Base-by-base conservation (phyloP, 495 filamentous ascomycete species). In the Evernia prunastri region DNA sequence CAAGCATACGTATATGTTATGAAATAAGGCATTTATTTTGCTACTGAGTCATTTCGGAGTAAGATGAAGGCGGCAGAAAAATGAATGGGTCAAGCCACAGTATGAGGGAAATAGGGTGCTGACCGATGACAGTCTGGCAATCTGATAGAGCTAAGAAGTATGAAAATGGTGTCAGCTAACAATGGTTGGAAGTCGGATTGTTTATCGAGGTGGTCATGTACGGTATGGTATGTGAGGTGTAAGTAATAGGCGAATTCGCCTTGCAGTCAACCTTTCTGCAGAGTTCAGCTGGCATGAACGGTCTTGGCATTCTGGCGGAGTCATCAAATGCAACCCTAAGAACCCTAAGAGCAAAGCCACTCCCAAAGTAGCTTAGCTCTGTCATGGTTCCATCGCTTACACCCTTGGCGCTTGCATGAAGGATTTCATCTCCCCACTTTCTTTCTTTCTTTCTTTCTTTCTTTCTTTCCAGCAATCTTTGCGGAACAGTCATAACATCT, bases 281-380 rank as follows among this genome's bases (percentile, higher is more conserved):
- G 33, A 37, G 3, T 58, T 37, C 56, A 58, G 56, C 56, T 58
- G 56, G 1, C 0, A 39, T 58, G 54, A 29, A 9, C 17, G 0
- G 17, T 58, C 56, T 58, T 58, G 56, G 56, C 56, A 59, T 59
- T 25, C 3, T 29, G 6, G 1, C 56, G 56, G 35, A 59, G 56
- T 40, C 56, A 40, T 15, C 13, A 0, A 13, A 51, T 51, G 3
- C n/a, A 6, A 59, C 39, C 35, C 35, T 54, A 54, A 3, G 5
- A 33, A 15, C 27, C 43, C 43, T 45, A 45, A n/a, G 18, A 31
- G 53, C 53, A 3, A 42, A 40, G 56, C 56, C 56, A 59, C 56
- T 42, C 56, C 56, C 35, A 27, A 40, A 54, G 3, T 0, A 4
- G 51, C 10, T 33, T 54, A 33, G 27, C n/a, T n/a, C n/a, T 31